Conservation (phyloP, 257 asterid species). For the Solanum chmielewskii region DNA sequence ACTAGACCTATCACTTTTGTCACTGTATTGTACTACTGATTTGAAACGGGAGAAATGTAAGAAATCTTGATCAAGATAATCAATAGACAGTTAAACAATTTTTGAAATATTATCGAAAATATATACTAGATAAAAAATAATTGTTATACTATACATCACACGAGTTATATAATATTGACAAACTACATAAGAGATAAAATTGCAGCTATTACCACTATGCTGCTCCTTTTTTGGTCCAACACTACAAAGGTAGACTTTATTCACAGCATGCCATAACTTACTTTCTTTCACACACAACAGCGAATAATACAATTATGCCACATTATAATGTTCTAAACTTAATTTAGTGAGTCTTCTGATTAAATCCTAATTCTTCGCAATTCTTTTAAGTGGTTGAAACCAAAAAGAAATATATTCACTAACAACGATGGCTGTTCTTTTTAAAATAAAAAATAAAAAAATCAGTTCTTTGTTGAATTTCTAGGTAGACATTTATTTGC, state of each 20-base stretch:
- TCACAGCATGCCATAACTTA: not conserved
- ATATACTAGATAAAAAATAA: too few relatives aligned
- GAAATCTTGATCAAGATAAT: not conserved
- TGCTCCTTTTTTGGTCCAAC: not conserved
- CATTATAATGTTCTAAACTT: not conserved
- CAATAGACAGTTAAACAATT: not conserved
- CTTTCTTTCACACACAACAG: not conserved
- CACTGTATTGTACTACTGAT: not conserved
- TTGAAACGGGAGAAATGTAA: not conserved
- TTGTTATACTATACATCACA: too few relatives aligned
- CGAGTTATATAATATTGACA: too few relatives aligned
- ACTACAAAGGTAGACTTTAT: not conserved
- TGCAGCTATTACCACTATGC: not conserved
- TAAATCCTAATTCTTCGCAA: too few relatives aligned
- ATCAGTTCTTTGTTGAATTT: not conserved
- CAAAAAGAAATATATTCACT: not conserved
- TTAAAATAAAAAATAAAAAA: not conserved
- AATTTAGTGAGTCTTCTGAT: too few relatives aligned
- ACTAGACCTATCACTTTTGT: not conserved
- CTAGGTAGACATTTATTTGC: not conserved
- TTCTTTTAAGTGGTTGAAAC: not conserved
- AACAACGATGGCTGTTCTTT: not conserved
- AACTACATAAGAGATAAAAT: not conserved
- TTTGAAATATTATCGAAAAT: not conserved
- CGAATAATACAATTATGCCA: not conserved